These are phyloP conservation scores for Phytophthora tentaculata DNA, from an alignment of 352 stramenopile species.

Conservation along the genomic window DNA sequence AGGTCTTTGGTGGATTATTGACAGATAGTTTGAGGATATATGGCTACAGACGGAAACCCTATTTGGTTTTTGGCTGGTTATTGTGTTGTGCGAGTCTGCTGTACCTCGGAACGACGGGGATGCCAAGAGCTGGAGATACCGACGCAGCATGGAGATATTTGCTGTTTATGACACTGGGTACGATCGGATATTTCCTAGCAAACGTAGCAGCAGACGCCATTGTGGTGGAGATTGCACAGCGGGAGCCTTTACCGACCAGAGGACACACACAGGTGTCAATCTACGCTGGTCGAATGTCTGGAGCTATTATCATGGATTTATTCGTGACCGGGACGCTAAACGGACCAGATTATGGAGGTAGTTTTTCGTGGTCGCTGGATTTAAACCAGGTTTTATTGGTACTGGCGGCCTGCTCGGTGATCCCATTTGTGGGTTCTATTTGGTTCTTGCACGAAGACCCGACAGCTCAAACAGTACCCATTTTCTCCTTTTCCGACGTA, in stretches of 20 bases:
- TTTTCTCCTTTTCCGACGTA: constrained; percentile 19
- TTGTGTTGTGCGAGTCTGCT: constrained; percentile 49
- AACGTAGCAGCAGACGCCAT: constrained; percentile 87
- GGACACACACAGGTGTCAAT: constrained; percentile 66
- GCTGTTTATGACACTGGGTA: constrained; percentile 77
- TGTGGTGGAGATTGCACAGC: constrained; percentile 73
- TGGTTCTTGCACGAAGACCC: constrained; percentile 63
- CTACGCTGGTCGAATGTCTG: constrained; percentile 50
- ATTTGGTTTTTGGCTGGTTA: constrained; percentile 68
- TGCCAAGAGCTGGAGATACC: constrained; percentile 2
- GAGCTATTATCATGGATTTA: constrained; percentile 53
- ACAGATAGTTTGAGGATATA: constrained; percentile 69
- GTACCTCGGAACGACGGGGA: constrained; percentile 30
- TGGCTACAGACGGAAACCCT: constrained; percentile 70
- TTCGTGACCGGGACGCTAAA: constrained; percentile 67
- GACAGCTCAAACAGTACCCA: constrained; percentile 14
- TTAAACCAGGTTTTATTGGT: constrained; percentile 42
- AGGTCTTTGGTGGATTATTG: constrained; percentile 65
- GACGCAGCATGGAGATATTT: constrained; percentile 65
- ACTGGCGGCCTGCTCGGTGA: constrained; percentile 40
- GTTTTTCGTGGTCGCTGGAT: constrained; percentile 51
- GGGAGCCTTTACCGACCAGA: constrained; percentile 58
- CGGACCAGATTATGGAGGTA: constrained; percentile 61
- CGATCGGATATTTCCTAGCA: constrained; percentile 86
- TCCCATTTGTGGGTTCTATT: constrained; percentile 56